phyloP scores from a whole-genome alignment of 108 stramenopile genomes.

The Pseudonitzschia multistriata region DNA sequence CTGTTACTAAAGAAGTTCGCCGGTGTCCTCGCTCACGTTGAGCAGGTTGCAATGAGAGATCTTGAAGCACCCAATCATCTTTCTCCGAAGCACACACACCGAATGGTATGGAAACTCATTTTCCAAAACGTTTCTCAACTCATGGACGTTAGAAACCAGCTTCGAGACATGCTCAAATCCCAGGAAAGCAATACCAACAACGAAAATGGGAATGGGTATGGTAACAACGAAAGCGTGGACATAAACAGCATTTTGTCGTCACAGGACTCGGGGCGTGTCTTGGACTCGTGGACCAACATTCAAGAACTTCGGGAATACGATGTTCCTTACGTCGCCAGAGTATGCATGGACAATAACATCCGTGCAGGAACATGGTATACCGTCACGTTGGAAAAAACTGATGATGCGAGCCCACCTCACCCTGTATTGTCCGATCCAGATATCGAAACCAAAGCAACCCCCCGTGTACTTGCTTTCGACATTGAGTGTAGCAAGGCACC shows the following conservation, averaged over 20 bases:
- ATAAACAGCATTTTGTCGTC: slow-evolving; percentile 56
- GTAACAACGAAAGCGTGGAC: slow-evolving; percentile 24
- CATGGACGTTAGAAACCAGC: slow-evolving; percentile 60
- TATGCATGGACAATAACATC: slow-evolving; percentile 87
- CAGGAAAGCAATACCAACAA: slow-evolving; percentile 33
- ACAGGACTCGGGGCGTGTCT: slow-evolving; percentile 18
- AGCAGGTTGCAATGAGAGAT: slow-evolving; percentile 68
- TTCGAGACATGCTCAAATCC: slow-evolving; percentile 46
- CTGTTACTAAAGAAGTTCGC: slow-evolving; percentile 67
- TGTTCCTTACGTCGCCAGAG: slow-evolving; percentile 92
- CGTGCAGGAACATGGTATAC: slow-evolving; percentile 97
- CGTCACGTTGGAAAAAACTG: slow-evolving; percentile 65
- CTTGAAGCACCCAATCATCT: slow-evolving; percentile 77
- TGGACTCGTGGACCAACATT: slow-evolving; percentile 42
- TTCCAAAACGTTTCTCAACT: slow-evolving; percentile 84
- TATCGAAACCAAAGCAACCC: slow-evolving; percentile 90
- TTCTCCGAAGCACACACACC: slow-evolving; percentile 36
- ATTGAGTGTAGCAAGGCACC: slow-evolving; percentile 99
- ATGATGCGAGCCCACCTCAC: slow-evolving; percentile 30
- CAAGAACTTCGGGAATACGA: slow-evolving; percentile 96
- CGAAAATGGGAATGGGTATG: neutral
- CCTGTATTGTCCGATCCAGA: slow-evolving; percentile 71
- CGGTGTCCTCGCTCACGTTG: slow-evolving; percentile 50
- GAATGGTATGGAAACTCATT: slow-evolving; percentile 62
- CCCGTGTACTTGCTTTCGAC: slow-evolving; percentile 94